Evolutionary conservation across 108 stramenopile genomes (phyloP), one percentile per base, ranked within the genome.

Genomic region (Mayamaea pseudoterrestris): DNA sequence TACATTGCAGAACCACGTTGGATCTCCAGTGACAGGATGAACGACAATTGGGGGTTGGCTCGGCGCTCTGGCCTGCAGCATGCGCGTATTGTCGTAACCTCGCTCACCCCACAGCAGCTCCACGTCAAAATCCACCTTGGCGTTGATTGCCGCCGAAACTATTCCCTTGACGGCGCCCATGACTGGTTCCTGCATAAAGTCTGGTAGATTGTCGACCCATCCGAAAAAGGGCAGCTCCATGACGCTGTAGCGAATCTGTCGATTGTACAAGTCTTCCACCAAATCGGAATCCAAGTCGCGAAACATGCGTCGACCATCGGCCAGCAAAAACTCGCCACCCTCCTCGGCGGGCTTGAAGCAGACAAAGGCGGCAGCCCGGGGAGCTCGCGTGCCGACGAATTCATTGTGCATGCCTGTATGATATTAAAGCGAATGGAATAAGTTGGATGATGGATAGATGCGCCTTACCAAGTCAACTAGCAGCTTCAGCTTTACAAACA

Each of bases 1-100:
- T 14, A 92, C 85, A 58, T 92, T 87, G 52, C 85, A 92, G 65
- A 92, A 92, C 90, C 90, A 92, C 24, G 83, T 83, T 16, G 90
- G 83, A 41, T 84, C 90, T 26, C 80, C 78, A 11, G 84, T 80
- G 7, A 82, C 73, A 12, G 90, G 90, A 55, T 92, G 84, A 1
- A 69, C 28, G 14, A 92, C 80, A 63, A 87, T 83, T 1, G 90
- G 83, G 25, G 90, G 90, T 51, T 92, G 90, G 41, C 65, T 52
- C 3, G 84, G 85, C 13, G 90, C 84, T 5, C 84, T 61, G 22
- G 85, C 90, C 61, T 87, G 90, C 49, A 92, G 65, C 78, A 87
- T 79, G 47, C 63, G 57, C n/a, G 67, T 78, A 50, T 73, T 75
- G 62, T 87, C 90, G 51, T 92, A 87, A 47, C 76, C 90, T 22